These are phyloP conservation scores for Lagenidium sp. DNA, from an alignment of 352 stramenopile genomes.

Conservation along the genomic window DNA sequence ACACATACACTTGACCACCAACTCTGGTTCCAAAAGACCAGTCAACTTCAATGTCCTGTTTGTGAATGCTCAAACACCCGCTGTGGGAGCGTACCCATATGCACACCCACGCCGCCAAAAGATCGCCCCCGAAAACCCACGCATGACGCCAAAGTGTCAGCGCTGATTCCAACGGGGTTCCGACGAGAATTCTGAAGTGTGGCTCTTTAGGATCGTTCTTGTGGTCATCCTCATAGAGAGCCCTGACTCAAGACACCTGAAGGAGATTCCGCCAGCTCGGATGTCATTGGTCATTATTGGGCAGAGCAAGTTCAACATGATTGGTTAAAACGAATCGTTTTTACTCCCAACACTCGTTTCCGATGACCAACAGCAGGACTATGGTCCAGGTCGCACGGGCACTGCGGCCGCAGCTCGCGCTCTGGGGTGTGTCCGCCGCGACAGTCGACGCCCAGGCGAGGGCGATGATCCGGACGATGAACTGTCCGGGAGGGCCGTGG, in stretches of 20 bases:
- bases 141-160: slow-evolving; percentile 13
- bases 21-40: slow-evolving; percentile 4
- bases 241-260: no score
- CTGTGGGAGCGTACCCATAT: no score
- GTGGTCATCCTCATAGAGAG: no score
- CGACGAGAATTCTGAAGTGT: slow-evolving; percentile 16
- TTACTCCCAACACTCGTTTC: no score
- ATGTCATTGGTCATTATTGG: no score
- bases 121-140: slow-evolving; percentile 3
- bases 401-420: slow-evolving; percentile 26
- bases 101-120: no score
- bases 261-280: no score
- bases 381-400: slow-evolving; percentile 58
- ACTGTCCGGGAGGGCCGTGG: slow-evolving; percentile 52
- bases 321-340: no score
- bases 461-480: slow-evolving; percentile 59
- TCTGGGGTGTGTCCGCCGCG: slow-evolving; percentile 26
- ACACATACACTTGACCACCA: no score
- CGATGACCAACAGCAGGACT: no score
- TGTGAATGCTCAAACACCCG: slow-evolving; percentile 16
- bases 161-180: slow-evolving; percentile 6
- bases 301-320: no score
- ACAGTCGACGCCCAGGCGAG: slow-evolving; percentile 50
- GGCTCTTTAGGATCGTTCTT: slow-evolving; percentile 16
- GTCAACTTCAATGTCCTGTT: slow-evolving; percentile 14